phyloP scores from a whole-genome alignment of 2,329 filamentous ascomycete genomes.

The Aspergillus viridinutans region DNA sequence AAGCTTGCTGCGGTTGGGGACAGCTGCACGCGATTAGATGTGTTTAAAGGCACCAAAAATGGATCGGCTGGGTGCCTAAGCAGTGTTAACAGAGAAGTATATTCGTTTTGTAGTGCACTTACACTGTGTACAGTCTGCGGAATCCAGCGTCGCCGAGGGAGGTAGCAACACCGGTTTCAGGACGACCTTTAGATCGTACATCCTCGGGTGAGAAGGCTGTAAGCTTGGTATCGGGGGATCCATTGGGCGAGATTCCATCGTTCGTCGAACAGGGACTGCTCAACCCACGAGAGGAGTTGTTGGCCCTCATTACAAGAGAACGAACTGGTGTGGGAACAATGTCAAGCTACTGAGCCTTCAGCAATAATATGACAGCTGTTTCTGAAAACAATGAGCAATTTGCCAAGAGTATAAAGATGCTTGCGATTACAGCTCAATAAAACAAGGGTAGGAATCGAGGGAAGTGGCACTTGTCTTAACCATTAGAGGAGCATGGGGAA shows the following conservation, averaged over 20 bases:
- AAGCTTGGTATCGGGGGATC: slow-evolving; percentile 61
- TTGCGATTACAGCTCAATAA: neutral
- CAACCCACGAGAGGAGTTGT: slow-evolving; percentile 23
- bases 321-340: neutral
- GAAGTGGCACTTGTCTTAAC: neutral
- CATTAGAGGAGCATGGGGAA: neutral
- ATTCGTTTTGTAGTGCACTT: slow-evolving; percentile 5
- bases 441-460: neutral
- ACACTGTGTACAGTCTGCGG: slow-evolving; percentile 20
- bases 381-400: neutral
- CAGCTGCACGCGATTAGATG: slow-evolving; percentile 38
- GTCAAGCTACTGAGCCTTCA: neutral
- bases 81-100: neutral
- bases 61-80: slow-evolving; percentile 24
- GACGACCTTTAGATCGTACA: slow-evolving; percentile 38
- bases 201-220: slow-evolving; percentile 63
- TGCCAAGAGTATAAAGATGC: neutral
- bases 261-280: slow-evolving; percentile 42
- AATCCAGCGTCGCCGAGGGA: slow-evolving; percentile 13
- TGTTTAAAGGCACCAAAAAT: slow-evolving; percentile 21
- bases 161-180: slow-evolving; percentile 14
- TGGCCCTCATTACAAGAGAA: slow-evolving; percentile 20
- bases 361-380: neutral
- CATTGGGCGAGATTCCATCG: slow-evolving; percentile 54
- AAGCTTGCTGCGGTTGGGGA: slow-evolving; percentile 63